Evolutionary conservation across 1,284 basidiomycete species (phyloP), one percentile per base, ranked within the genome.

Genomic region (Entoloma clypeatum): DNA sequence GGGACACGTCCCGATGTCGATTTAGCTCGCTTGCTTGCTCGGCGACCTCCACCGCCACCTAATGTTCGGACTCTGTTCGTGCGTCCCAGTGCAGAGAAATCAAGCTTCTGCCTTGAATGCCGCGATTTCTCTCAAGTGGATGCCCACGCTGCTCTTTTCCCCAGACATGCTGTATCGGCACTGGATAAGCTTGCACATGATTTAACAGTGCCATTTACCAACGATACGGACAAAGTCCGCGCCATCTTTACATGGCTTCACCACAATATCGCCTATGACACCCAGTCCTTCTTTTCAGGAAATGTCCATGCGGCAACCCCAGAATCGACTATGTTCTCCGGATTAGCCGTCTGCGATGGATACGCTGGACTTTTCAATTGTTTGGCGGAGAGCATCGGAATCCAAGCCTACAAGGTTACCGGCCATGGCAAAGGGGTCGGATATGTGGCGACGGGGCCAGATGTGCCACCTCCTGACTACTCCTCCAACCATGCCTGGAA

Each of bases 381-480:
- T 31, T 57, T 73, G 18, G 64, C 64, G n/a, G 57, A 62, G 39
- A 45, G 53, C 5, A 60, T 63, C 6, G 68, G 67, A 4, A 52
- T 72, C 18, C 61, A 68, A 41, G 63, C 57, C 3, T 53, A 63
- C 39, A 67, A 63, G 37, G 63, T 72, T 2, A 53, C 57, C 23
- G 70, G 69, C 7, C 68, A 71, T 41, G 71, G 69, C n/a, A 72
- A 73, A 47, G 69, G 71, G 8, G 59, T 62, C 27, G 69, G 69
- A 21, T 69, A 67, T 44, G 39, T 44, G 19, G 48, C 63, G n/a
- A 52, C 62, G 11, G 46, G 39, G 3, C 58, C 62, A 13, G 61
- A 52, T 29, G 55, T 57, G 23, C 62, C 59, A 5, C 39, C 60
- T 4, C 69, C 69, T 13, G 49, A 54, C 16, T 62, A 61, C 47